Evolutionary conservation across 352 stramenopile genomes (phyloP), one percentile per base, ranked within the genome.

Genomic region (Pilasporangium apinafurcum): DNA sequence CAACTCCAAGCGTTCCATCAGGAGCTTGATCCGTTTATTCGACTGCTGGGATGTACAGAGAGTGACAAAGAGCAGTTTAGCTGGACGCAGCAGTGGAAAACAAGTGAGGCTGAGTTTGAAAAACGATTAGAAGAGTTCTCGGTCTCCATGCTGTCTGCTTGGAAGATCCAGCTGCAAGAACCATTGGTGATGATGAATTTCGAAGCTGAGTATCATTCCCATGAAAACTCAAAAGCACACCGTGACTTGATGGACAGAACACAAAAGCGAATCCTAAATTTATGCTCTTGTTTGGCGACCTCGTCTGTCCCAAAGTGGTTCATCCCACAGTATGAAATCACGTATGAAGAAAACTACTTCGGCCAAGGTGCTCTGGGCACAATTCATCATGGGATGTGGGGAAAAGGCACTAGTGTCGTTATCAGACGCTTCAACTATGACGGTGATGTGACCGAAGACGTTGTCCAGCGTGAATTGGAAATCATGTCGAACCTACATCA

Each of bases 401-500:
- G 37, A 2, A n/a, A n/a, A n/a, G 48, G 37, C 13, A 54, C 48
- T 1, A 35, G 24, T 16, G 62, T 66, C 26, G 62, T 68, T n/a
- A 35, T 78, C 48, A 78, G 71, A 54, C 43, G 41, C 10, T 44
- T 59, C n/a, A n/a, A n/a, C 10, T 44, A 7, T n/a, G 25, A 14
- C 12, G 13, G 24, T 43, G 37, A 16, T 5, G 37, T 21, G 21
- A 12, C 31, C 37, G 6, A 51, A 13, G 16, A 32, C 18, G 20
- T 26, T 13, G 25, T 35, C 13, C 8, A 38, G 27, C 1, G 18
- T 27, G 41, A 48, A 22, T 8, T 22, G 4, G 5, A 26, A 7
- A 48, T 48, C 14, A 39, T 29, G 41, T 39, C 12, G 5, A 34
- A 26, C 22, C 30, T 48, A 2, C 30, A 39, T 22, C 41, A 48